Percentiles rank a stretch among this genome's conserved stretches.
Conservation (phyloP, 2,329 filamentous ascomycete genomes). For the Fusarium lateritium region DNA sequence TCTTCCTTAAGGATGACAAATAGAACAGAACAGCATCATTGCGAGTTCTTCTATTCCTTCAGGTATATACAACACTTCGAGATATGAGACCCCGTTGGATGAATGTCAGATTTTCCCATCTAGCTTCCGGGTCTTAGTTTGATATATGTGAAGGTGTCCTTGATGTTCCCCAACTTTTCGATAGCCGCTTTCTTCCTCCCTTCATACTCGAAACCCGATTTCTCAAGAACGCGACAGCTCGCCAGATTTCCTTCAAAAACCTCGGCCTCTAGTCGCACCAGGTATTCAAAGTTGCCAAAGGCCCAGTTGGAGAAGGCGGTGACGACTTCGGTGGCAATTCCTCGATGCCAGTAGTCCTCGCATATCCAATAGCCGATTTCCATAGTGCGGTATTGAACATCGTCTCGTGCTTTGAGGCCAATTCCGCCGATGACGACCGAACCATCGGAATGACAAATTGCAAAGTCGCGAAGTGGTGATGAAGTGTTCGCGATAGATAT, state of each 20-base stretch:
- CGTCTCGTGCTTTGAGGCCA: not conserved
- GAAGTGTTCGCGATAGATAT: not conserved
- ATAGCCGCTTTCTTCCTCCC: constrained; percentile 2
- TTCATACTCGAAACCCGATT: not conserved
- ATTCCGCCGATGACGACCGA: not conserved
- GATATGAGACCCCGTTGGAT: no score
- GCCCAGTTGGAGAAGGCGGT: not conserved
- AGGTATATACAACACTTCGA: no score
- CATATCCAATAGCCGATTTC: constrained; percentile 13
- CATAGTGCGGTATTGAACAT: constrained; percentile 12
- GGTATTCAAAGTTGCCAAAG: not conserved
- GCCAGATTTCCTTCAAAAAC: constrained; percentile 1
- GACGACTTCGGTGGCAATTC: not conserved
- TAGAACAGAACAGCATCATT: no score
- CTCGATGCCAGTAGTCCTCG: constrained; percentile 3
- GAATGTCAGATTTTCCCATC: not conserved
- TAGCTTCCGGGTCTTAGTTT: not conserved
- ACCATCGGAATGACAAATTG: not conserved
- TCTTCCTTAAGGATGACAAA: no score
- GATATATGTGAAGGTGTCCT: not conserved
- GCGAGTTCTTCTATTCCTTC: no score
- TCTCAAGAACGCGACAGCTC: constrained; percentile 7
- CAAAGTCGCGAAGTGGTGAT: not conserved
- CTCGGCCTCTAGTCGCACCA: constrained; percentile 8
- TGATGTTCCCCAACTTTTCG: not conserved